phyloP scores from a whole-genome alignment of 441 rosid species.

The Gossypium trilobum region DNA sequence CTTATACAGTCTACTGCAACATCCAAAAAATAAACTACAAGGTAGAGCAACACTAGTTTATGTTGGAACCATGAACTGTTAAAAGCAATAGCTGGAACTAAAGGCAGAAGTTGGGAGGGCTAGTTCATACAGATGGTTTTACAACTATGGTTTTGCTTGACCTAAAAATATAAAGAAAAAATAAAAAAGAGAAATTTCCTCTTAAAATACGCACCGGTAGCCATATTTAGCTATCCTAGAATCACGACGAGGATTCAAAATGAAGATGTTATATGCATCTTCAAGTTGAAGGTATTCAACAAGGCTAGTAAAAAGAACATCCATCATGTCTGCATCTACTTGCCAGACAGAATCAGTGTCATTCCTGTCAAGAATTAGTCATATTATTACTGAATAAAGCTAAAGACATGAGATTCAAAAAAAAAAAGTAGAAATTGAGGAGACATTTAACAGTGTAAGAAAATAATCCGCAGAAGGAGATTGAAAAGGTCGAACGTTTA shows the following conservation, averaged over 20 bases:
- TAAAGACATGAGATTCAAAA: conserved; percentile 11
- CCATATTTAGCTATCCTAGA: conserved; percentile 60
- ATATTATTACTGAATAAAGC: conserved; percentile 15
- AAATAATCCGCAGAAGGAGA: conserved; percentile 4
- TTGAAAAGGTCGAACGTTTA: background rate
- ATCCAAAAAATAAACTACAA: background rate
- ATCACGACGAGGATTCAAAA: conserved; percentile 68
- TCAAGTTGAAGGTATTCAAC: conserved; percentile 81
- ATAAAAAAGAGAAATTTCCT: background rate
- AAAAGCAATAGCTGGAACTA: background rate
- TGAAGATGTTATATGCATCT: conserved; percentile 74
- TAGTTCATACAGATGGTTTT: background rate
- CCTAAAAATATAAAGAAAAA: background rate
- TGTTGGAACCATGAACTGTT: background rate
- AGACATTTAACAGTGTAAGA: background rate
- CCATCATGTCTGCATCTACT: conserved; percentile 87
- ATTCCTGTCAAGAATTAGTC: conserved; percentile 42
- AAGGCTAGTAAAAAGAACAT: conserved; percentile 72
- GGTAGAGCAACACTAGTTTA: background rate
- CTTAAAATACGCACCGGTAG: conserved; percentile 49
- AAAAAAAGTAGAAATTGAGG: background rate
- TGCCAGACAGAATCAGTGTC: conserved; percentile 58
- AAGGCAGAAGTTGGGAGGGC: background rate
- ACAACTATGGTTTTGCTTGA: background rate
- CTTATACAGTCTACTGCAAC: background rate